Evolutionary conservation across 225 moss, liverwort and hornwort genomes (phyloP).

Genomic region (Physcomitrellopsis africana): DNA sequence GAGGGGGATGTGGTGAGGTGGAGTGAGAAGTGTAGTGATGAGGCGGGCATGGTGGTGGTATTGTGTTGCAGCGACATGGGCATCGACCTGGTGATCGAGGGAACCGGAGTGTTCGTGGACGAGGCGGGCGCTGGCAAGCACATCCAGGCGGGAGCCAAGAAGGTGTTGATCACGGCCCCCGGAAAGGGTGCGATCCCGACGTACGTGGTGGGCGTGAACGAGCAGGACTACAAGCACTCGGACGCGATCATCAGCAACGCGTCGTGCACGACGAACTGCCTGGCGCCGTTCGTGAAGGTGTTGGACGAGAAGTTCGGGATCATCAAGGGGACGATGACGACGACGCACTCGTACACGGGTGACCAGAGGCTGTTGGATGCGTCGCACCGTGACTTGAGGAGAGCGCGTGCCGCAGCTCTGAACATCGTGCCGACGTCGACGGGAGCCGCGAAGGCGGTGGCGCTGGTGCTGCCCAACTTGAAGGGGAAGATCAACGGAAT

Average conservation of each 20-base stretch:
- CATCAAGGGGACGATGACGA: no score
- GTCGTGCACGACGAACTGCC: conserved; percentile 74
- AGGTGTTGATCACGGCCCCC: conserved; percentile 73
- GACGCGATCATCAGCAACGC: conserved; percentile 70
- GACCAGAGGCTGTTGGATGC: conserved; percentile 49
- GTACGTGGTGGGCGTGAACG: conserved; percentile 70
- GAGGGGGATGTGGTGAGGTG: no score
- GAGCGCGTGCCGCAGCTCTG: conserved; percentile 51
- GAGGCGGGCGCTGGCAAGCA: conserved; percentile 72
- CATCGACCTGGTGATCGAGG: conserved; percentile 66
- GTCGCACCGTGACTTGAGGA: conserved; percentile 67
- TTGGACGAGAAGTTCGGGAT: conserved; percentile 3
- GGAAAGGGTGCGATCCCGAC: conserved; percentile 78
- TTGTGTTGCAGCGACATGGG: conserved; percentile 39
- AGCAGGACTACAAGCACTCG: conserved; percentile 46
- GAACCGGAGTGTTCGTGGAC: conserved; percentile 80
- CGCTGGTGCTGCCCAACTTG: conserved; percentile 54
- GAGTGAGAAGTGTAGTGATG: no score
- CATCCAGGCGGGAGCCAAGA: conserved; percentile 70
- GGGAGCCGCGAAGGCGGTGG: no score
- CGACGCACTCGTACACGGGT: neutral
- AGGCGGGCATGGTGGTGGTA: neutral
- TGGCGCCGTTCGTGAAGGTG: conserved; percentile 73
- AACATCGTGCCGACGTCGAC: no score
- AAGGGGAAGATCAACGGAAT: conserved; percentile 72